Evolutionary conservation across 345 rosid species (phyloP).

Genomic region (Eucalyptus sp.): DNA sequence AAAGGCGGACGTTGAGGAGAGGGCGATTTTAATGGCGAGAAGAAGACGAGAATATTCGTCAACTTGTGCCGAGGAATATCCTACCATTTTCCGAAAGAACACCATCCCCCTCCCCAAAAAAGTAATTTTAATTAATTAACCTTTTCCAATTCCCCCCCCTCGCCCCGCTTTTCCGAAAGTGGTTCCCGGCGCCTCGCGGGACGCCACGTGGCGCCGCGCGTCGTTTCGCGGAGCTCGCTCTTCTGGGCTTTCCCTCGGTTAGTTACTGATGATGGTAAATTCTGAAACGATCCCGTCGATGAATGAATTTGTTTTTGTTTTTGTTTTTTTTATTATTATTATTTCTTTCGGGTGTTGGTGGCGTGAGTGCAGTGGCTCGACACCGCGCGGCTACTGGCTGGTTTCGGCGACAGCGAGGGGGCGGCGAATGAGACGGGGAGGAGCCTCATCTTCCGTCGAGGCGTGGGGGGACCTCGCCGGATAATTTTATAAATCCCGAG

Average conservation of each 20-base stretch:
- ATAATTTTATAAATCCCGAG: background rate
- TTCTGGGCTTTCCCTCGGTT: background rate
- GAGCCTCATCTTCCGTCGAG: background rate
- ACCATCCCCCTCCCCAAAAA: background rate
- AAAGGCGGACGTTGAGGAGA: background rate
- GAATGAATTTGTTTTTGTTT: accelerated
- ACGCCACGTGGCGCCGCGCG: background rate
- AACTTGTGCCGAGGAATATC: slow-evolving; percentile 20
- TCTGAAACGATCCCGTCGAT: accelerated
- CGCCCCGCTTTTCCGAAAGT: background rate
- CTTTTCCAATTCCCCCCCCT: background rate
- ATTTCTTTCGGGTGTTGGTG: background rate
- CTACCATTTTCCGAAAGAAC: background rate
- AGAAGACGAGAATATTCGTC: slow-evolving; percentile 43
- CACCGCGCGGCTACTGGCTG: background rate
- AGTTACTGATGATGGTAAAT: background rate
- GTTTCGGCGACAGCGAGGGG: background rate
- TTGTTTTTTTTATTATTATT: too few relatives aligned
- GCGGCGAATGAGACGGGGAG: background rate
- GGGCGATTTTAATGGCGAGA: background rate
- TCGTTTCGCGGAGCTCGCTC: background rate
- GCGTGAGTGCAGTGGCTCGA: background rate
- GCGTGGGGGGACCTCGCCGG: background rate
- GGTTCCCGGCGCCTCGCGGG: background rate
- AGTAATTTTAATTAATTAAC: too few relatives aligned